Percentiles rank a stretch among this genome's conserved stretches.
These are phyloP conservation scores for Kazachstania kunashirensis DNA, from an alignment of 805 yeast genomes.

Conservation along the genomic window DNA sequence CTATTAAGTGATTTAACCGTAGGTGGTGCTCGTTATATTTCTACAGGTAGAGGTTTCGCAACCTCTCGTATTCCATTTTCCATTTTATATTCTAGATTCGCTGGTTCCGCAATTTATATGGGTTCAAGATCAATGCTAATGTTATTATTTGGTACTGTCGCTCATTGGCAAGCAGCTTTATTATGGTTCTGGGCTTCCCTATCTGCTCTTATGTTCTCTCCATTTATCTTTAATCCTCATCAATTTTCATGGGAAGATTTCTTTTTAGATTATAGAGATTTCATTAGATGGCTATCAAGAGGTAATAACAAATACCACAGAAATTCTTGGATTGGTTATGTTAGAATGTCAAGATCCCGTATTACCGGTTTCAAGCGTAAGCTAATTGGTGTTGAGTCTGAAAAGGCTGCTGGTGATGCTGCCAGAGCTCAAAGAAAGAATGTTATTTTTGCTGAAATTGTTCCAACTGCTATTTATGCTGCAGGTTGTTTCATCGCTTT, in stretches of 20 bases:
- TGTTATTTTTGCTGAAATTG: constrained; percentile 56
- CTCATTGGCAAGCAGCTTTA: constrained; percentile 87
- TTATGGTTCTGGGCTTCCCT: constrained; percentile 96
- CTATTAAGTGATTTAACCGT: constrained; percentile 60
- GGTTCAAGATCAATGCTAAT: constrained; percentile 72
- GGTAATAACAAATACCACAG: constrained; percentile 85
- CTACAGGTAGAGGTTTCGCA: constrained; percentile 83
- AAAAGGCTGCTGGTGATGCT: constrained; percentile 76
- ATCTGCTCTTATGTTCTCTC: constrained; percentile 80
- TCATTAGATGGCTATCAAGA: constrained; percentile 82
- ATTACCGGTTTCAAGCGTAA: constrained; percentile 75
- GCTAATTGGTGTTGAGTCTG: constrained; percentile 66
- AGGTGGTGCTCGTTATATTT: constrained; percentile 82
- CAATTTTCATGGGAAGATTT: constrained; percentile 95
- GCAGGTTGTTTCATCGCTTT: constrained; percentile 75
- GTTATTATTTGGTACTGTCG: constrained; percentile 61
- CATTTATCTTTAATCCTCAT: constrained; percentile 94
- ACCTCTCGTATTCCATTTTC: constrained; percentile 72
- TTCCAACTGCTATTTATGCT: constrained; percentile 63
- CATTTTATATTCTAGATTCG: constrained; percentile 65
- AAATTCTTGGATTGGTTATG: constrained; percentile 81
- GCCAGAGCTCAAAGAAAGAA: constrained; percentile 75
- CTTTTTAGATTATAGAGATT: constrained; percentile 93
- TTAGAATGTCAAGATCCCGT: constrained; percentile 74
- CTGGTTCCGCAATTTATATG: constrained; percentile 73